A percentile compares a stretch with the other conserved stretches of the same genome.
Conservation (phyloP, 305 asterid genomes). For the Salvia sclarea region DNA sequence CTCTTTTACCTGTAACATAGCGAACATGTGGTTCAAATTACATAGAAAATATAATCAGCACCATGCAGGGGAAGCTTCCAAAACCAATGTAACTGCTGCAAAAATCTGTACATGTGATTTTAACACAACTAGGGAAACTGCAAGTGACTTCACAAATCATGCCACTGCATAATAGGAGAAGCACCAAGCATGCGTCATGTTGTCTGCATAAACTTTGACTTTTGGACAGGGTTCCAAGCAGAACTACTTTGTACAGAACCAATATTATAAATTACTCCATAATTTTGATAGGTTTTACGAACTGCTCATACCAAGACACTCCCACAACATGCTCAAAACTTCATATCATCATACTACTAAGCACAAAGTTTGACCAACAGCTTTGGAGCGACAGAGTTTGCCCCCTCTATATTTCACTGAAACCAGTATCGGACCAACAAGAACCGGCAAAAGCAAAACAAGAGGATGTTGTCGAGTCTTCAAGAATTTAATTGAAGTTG, state of each 20-base stretch:
- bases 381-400: neutral
- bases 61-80: constrained; percentile 20
- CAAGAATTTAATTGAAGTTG: neutral
- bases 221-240: neutral
- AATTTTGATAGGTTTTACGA: neutral
- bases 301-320: neutral
- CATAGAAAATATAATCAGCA: constrained; percentile 15
- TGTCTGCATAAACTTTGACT: neutral
- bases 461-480: neutral
- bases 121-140: neutral
- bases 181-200: neutral
- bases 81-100: constrained; percentile 6
- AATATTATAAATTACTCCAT: neutral
- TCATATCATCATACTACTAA: neutral
- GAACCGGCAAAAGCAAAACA: neutral
- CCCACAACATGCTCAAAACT: neutral
- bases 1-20: constrained; percentile 73
- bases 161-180: constrained; percentile 4
- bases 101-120: neutral
- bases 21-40: constrained; percentile 28
- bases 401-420: neutral
- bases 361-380: neutral
- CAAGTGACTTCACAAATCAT: constrained; percentile 2
- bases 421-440: neutral
- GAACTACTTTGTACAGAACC: neutral